Evolutionary conservation across 305 asterid species (phyloP).

Genomic region (Fraxinus angustifolia): DNA sequence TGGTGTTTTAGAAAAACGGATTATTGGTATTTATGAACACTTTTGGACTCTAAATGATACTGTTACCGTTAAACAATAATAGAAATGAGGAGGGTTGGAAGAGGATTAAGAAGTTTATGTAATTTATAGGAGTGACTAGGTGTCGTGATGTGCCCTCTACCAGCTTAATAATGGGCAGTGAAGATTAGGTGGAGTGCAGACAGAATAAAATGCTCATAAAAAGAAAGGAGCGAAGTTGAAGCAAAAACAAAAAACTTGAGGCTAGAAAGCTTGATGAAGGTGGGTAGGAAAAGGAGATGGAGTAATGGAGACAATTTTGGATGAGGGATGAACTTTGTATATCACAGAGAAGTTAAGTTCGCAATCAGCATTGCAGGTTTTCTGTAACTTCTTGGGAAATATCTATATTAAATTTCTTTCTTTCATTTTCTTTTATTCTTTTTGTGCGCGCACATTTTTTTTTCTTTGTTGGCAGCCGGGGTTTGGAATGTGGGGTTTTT

Average conservation of each 20-base stretch:
- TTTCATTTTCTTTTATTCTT: neutral
- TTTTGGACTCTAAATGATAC: neutral
- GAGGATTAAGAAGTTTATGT: neutral
- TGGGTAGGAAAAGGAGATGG: neutral
- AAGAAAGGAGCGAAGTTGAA: neutral
- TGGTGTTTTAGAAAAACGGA: neutral
- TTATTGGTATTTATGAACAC: neutral
- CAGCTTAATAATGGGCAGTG: neutral
- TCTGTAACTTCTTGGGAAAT: neutral
- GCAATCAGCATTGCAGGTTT: neutral
- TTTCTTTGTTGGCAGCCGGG: neutral
- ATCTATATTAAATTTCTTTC: neutral
- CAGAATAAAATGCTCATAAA: neutral
- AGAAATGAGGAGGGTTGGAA: neutral
- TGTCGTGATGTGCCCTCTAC: neutral
- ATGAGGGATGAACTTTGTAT: neutral
- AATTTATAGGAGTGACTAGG: neutral
- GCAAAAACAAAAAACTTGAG: neutral
- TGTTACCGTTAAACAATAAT: neutral
- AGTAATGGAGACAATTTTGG: neutral
- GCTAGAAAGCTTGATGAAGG: neutral
- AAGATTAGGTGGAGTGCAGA: neutral
- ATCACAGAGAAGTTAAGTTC: neutral
- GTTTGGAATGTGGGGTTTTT: neutral
- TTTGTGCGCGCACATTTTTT: neutral